These are phyloP conservation scores for Tylopilus sp. DNA, from an alignment of 1,284 basidiomycete genomes.

Conservation along the genomic window DNA sequence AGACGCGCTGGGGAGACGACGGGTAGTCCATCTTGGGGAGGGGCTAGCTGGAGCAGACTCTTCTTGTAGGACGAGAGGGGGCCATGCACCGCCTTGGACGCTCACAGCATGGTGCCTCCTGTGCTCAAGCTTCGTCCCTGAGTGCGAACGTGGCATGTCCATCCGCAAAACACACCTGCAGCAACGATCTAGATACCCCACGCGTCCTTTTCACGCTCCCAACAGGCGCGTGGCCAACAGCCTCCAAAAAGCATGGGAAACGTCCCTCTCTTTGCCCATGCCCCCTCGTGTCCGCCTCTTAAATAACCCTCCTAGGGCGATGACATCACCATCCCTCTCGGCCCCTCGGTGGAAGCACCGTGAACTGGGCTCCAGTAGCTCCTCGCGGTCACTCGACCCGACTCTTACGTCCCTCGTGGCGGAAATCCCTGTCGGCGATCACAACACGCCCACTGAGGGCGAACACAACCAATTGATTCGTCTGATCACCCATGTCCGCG, in stretches of 20 bases:
- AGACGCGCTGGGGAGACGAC: slow-evolving; percentile 12
- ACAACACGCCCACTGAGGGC: slow-evolving; percentile 16
- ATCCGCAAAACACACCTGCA: too few relatives aligned
- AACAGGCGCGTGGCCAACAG: slow-evolving; percentile 6
- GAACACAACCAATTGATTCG: background rate
- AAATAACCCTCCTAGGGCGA: background rate
- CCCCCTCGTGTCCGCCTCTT: too few relatives aligned
- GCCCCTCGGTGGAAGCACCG: background rate
- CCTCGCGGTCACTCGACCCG: background rate
- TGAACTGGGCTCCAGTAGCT: background rate
- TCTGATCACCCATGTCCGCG: slow-evolving; percentile 9
- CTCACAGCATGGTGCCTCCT: too few relatives aligned
- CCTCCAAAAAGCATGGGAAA: slow-evolving; percentile 7
- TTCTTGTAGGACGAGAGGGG: slow-evolving; percentile 19
- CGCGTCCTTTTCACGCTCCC: slow-evolving; percentile 4
- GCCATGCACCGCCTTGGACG: slow-evolving; percentile 15
- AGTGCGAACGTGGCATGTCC: too few relatives aligned
- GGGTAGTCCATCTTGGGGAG: slow-evolving; percentile 19
- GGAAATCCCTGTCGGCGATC: slow-evolving; percentile 17
- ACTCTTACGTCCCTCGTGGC: slow-evolving; percentile 14
- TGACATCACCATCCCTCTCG: slow-evolving; percentile 4
- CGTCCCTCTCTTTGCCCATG: too few relatives aligned
- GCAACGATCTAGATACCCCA: too few relatives aligned
- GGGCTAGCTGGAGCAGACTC: too few relatives aligned
- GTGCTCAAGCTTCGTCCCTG: too few relatives aligned